These are phyloP conservation scores for Linnemannia zychae DNA, from an alignment of 192 early-diverging fungal species.

Conservation along the genomic window DNA sequence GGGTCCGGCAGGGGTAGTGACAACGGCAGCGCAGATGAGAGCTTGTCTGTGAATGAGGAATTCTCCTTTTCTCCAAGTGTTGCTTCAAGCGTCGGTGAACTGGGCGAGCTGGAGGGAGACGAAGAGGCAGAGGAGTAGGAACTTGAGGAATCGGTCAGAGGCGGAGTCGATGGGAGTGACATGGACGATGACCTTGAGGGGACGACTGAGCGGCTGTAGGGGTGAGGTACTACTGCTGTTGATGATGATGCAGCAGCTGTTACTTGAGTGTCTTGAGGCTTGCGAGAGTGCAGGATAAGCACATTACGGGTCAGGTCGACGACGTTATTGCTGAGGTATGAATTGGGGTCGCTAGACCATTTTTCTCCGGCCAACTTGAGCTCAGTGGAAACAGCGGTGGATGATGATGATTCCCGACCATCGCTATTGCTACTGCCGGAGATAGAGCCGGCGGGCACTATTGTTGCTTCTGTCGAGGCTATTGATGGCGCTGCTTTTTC, in stretches of 20 bases:
- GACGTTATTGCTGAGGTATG: slow-evolving; percentile 43
- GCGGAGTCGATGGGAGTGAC: slow-evolving; percentile 39
- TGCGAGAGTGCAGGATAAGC: slow-evolving; percentile 53
- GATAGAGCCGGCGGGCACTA: not conserved
- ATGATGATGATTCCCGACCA: not conserved
- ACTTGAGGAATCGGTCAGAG: slow-evolving; percentile 27
- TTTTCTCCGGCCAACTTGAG: slow-evolving; percentile 35
- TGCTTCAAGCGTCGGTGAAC: not conserved
- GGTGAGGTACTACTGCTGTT: slow-evolving; percentile 6
- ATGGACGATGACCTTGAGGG: slow-evolving; percentile 28
- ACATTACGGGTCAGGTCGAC: slow-evolving; percentile 48
- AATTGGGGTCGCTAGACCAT: slow-evolving; percentile 49
- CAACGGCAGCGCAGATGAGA: slow-evolving; percentile 17
- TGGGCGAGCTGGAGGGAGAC: slow-evolving; percentile 37
- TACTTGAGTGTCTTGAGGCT: slow-evolving; percentile 26
- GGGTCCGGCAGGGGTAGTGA: slow-evolving; percentile 12
- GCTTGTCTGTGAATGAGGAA: slow-evolving; percentile 11
- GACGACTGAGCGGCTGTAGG: slow-evolving; percentile 18
- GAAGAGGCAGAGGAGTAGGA: slow-evolving; percentile 42
- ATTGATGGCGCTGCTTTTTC: not conserved
- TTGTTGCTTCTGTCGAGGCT: not conserved
- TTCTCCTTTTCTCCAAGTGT: slow-evolving; percentile 17
- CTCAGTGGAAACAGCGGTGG: not conserved
- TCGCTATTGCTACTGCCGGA: slow-evolving; percentile 1
- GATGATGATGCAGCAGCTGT: slow-evolving; percentile 14